These are phyloP conservation scores for Colletotrichum truncatum DNA, from an alignment of 2,329 filamentous ascomycete species.

Conservation along the genomic window DNA sequence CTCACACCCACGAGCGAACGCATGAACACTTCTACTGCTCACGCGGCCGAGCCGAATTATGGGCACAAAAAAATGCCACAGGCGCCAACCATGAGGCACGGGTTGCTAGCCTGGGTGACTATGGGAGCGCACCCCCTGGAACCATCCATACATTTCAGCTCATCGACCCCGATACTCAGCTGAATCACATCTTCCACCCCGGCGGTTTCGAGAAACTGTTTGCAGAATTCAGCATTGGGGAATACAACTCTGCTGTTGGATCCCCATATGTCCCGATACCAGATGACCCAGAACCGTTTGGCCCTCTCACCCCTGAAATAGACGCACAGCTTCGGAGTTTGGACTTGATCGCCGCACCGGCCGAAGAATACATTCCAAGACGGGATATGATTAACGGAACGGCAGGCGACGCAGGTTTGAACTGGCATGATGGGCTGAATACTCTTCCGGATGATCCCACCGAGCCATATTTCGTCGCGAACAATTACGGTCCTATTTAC, in stretches of 20 bases:
- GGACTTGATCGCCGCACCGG: neutral
- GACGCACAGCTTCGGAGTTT: conserved; percentile 35
- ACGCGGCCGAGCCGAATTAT: conserved; percentile 54
- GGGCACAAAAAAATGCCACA: conserved; percentile 38
- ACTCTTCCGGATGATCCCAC: conserved; percentile 37
- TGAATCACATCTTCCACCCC: conserved; percentile 53
- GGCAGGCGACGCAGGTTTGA: conserved; percentile 38
- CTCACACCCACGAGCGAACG: conserved; percentile 50
- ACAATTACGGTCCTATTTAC: conserved; percentile 54
- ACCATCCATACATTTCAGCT: conserved; percentile 58
- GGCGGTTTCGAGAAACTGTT: conserved; percentile 57
- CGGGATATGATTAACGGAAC: conserved; percentile 50
- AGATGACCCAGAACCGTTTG: conserved; percentile 1
- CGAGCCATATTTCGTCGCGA: conserved; percentile 53
- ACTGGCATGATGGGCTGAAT: conserved; percentile 49
- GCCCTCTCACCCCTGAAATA: conserved; percentile 35
- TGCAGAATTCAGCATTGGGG: conserved; percentile 38
- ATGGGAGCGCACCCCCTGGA: conserved; percentile 52
- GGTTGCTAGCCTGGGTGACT: conserved; percentile 51
- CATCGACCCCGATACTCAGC: conserved; percentile 54
- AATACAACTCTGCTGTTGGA: conserved; percentile 22
- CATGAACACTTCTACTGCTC: conserved; percentile 57
- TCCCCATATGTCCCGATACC: conserved; percentile 16
- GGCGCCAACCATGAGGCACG: conserved; percentile 41
- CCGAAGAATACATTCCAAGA: conserved; percentile 48